phyloP scores from a whole-genome alignment of 108 stramenopile species.

The Aurantiochytrium sp. region DNA sequence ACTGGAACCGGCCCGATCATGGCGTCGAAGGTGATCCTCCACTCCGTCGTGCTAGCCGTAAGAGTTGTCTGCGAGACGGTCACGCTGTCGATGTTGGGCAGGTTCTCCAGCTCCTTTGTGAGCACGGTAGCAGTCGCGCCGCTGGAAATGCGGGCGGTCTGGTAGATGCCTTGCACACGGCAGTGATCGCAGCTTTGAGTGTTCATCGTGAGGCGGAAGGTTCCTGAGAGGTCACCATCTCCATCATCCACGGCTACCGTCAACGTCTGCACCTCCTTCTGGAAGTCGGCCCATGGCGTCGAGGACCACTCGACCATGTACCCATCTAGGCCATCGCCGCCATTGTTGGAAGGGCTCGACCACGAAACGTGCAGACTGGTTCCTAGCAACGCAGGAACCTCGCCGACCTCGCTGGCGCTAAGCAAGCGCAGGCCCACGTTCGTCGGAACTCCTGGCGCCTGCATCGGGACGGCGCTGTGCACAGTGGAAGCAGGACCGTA shows the following conservation, averaged over 20 bases:
- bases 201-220: conserved; percentile 65
- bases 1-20: neutral
- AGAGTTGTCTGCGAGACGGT: conserved; percentile 42
- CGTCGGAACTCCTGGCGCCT: neutral
- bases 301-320: conserved; percentile 72
- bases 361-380: conserved; percentile 67
- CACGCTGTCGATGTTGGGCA: conserved; percentile 63
- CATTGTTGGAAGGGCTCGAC: conserved; percentile 68
- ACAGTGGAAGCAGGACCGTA: conserved; percentile 49
- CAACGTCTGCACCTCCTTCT: neutral
- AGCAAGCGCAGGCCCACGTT: neutral
- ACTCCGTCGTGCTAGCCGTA: neutral
- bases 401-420: neutral
- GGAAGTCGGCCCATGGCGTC: conserved; percentile 44
- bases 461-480: conserved; percentile 32
- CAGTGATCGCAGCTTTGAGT: conserved; percentile 49
- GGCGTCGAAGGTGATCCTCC: neutral
- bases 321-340: conserved; percentile 66
- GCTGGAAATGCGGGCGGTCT: neutral
- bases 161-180: neutral
- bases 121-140: conserved; percentile 42
- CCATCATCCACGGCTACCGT: conserved; percentile 46
- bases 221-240: conserved; percentile 53
- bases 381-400: conserved; percentile 65
- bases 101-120: conserved; percentile 61